Evolutionary conservation across 2,329 filamentous ascomycete species (phyloP).

Genomic region (Sporothrix pseudoabietina): DNA sequence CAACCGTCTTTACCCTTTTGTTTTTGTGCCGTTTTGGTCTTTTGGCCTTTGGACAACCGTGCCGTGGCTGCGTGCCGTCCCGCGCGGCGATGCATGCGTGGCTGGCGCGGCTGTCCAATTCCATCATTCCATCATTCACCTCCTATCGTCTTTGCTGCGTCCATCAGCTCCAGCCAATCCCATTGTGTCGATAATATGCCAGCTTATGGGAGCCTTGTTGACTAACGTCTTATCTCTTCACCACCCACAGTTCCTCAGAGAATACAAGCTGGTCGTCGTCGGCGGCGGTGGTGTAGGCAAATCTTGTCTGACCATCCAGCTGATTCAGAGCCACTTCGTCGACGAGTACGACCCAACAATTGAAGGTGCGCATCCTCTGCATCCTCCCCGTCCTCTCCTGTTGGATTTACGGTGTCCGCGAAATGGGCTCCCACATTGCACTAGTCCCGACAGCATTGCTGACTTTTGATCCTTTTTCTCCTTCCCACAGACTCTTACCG

Average conservation of each 20-base stretch:
- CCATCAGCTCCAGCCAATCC: constrained; percentile 2
- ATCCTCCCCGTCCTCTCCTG: not conserved
- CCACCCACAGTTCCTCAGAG: constrained; percentile 70
- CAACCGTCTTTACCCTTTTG: not conserved
- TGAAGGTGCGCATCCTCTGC: constrained; percentile 66
- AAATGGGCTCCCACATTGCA: not conserved
- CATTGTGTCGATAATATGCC: not conserved
- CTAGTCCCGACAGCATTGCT: not conserved
- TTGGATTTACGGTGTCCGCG: not conserved
- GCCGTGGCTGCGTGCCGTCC: constrained; percentile 21
- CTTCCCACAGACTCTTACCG: constrained; percentile 82
- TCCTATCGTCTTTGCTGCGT: not conserved
- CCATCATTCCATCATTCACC: not conserved
- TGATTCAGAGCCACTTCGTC: constrained; percentile 95
- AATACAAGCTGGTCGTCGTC: constrained; percentile 96
- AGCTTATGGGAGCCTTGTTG: constrained; percentile 8
- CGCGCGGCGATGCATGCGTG: constrained; percentile 14
- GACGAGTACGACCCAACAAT: constrained; percentile 99
- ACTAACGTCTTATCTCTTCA: not conserved
- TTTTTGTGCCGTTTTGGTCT: not conserved
- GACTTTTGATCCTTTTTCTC: constrained; percentile 33
- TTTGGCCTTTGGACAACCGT: not conserved
- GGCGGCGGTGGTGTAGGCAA: constrained; percentile 98
- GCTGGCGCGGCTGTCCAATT: constrained; percentile 3
- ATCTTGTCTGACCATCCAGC: constrained; percentile 97